Conservation (phyloP, 2,329 filamentous ascomycete species). For the Thielaviopsis populi region DNA sequence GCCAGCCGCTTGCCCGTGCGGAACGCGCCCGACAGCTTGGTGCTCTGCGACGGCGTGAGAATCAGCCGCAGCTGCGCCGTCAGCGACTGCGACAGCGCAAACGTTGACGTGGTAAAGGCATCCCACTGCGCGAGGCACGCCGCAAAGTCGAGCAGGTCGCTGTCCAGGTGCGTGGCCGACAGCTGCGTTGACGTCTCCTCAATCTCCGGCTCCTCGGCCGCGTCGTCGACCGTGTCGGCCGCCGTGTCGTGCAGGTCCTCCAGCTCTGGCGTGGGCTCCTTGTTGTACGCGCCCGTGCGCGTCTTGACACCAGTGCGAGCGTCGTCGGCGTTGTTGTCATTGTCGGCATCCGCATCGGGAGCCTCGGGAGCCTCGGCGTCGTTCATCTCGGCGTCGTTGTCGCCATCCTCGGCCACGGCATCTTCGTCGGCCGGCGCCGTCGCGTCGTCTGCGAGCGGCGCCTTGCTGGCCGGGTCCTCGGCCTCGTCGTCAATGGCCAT, state of each 20-base stretch:
- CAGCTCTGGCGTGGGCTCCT: slow-evolving; percentile 28
- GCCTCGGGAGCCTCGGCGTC: slow-evolving; percentile 1
- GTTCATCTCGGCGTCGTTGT: slow-evolving; percentile 25
- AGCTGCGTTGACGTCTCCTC: slow-evolving; percentile 47
- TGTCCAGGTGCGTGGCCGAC: slow-evolving; percentile 55
- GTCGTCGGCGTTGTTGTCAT: slow-evolving; percentile 25
- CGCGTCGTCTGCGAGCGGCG: slow-evolving; percentile 39
- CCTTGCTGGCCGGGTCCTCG: slow-evolving; percentile 32
- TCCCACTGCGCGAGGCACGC: slow-evolving; percentile 65
- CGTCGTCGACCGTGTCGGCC: slow-evolving; percentile 27
- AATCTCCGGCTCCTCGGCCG: slow-evolving; percentile 33
- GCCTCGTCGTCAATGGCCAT: slow-evolving; percentile 69
- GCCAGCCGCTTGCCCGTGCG: slow-evolving; percentile 96
- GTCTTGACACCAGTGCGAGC: slow-evolving; percentile 45
- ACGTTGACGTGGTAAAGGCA: slow-evolving; percentile 69
- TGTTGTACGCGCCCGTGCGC: slow-evolving; percentile 42
- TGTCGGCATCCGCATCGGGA: not conserved
- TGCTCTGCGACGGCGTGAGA: slow-evolving; percentile 82
- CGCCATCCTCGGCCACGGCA: slow-evolving; percentile 23
- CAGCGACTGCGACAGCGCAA: slow-evolving; percentile 71
- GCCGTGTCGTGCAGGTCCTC: slow-evolving; percentile 22
- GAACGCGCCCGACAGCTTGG: slow-evolving; percentile 92
- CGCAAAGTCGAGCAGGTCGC: slow-evolving; percentile 34
- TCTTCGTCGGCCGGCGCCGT: slow-evolving; percentile 33
- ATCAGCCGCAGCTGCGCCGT: slow-evolving; percentile 94